Base-by-base conservation (phyloP, 2,329 filamentous ascomycete species). In the Sclerotiophoma versabilis region DNA sequence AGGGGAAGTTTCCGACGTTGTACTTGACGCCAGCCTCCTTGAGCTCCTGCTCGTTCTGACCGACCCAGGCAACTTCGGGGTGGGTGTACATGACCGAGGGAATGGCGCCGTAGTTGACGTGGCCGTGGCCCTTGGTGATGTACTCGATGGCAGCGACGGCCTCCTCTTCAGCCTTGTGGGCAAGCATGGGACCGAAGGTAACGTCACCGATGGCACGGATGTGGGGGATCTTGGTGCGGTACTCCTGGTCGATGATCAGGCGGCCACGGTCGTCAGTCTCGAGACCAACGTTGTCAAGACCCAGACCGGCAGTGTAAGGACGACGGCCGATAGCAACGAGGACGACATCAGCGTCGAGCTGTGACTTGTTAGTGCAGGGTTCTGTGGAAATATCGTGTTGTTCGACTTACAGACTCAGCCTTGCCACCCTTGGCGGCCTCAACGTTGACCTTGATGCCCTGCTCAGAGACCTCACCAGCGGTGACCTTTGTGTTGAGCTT, bases 51-150 rank as follows among this genome's bases (percentile, higher is more conserved):
- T 99, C 95, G 77, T 88, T 97, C 83, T 97, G 93, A 54, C 95
- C 95, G 39, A 99, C 95, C 95, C 95, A 99, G 29, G 95, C 92
- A 63, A 98, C 95, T 79, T 99, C 95, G 27, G 95, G 95, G 81
- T 97, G 89, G 10, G 95, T 98, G 86, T 99, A 99, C 95, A 99
- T 99, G 80, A 99, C 95, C 27, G 91, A 95, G 63, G 95, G 95
- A 74, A 99, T 99, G 77, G 90, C 91, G 71, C 87, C 91, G 81
- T 99, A 99, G 88, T 99, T 99, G 80, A 99, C 95, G 79, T 99
- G 95, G 54, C 95, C 95, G 79, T 96, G 90, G 64, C 92, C 92
- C 84, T 98, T 98, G 82, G 91, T 93, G 79, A 99, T 95, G 83
- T 92, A 98, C 80, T 99, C 95, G 60, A 98, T 84, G 53, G 89